Evolutionary conservation across 2,329 filamentous ascomycete species (phyloP).

Genomic region (Penicillium sp.): DNA sequence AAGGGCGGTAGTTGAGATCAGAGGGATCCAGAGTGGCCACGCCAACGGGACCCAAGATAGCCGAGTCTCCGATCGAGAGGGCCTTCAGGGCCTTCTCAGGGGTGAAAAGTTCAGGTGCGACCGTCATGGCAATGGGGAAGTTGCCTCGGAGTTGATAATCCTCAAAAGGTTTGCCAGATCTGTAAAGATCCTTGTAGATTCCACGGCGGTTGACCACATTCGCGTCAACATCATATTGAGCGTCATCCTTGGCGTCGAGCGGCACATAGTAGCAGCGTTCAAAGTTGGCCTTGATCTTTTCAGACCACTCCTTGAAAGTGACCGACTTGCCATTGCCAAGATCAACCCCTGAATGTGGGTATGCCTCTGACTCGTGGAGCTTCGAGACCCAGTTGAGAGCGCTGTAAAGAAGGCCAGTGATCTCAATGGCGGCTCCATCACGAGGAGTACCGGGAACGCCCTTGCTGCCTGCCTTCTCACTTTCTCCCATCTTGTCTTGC

Average conservation of each 20-base stretch:
- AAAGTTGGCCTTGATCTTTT: slow-evolving; percentile 74
- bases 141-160: slow-evolving; percentile 95
- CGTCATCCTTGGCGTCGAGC: slow-evolving; percentile 60
- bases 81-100: slow-evolving; percentile 70
- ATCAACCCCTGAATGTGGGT: slow-evolving; percentile 66
- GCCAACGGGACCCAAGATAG: slow-evolving; percentile 77
- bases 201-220: slow-evolving; percentile 79
- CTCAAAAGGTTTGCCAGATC: slow-evolving; percentile 89
- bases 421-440: slow-evolving; percentile 91
- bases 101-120: slow-evolving; percentile 82
- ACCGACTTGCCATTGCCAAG: slow-evolving; percentile 58
- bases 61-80: slow-evolving; percentile 70
- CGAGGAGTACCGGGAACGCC: slow-evolving; percentile 93
- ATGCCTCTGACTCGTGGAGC: slow-evolving; percentile 63
- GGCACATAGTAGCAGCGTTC: slow-evolving; percentile 91
- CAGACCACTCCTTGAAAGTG: slow-evolving; percentile 72
- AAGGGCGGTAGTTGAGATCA: slow-evolving; percentile 87
- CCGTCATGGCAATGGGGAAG: slow-evolving; percentile 92
- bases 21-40: slow-evolving; percentile 93
- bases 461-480: slow-evolving; percentile 80
- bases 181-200: slow-evolving; percentile 97
- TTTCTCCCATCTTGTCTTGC: slow-evolving; percentile 99
- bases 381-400: slow-evolving; percentile 71
- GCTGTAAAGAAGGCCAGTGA: slow-evolving; percentile 89
- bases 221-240: slow-evolving; percentile 72